Base-by-base conservation (phyloP, 2,329 filamentous ascomycete genomes). In the Stachybotrys chartarum region DNA sequence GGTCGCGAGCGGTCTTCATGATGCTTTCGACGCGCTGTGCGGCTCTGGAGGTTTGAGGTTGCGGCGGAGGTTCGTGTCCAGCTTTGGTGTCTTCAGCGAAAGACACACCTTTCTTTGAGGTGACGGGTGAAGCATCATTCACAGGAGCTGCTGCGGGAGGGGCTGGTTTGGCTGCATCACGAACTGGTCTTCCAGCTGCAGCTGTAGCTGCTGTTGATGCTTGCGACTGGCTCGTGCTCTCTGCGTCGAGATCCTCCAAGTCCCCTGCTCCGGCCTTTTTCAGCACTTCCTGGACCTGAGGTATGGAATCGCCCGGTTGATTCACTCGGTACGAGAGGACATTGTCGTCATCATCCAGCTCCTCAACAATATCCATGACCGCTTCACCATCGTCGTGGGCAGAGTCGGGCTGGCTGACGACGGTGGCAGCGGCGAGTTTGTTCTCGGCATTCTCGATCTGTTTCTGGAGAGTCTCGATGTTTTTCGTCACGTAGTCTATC, bases 311-410 rank as follows among this genome's bases (percentile, higher is more conserved):
- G 7, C 86, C 87, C 0, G 91, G 87, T n/a, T 75, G 82, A 44
- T 84, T 82, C 32, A 87, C 73, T 55, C 76, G 81, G 62, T 81
- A 84, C 0, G 83, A 88, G 52, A 96, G 71, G 5, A 97, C 81
- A 64, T 96, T 94, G 55, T 86, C 94, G 11, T 96, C 83, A 8
- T 97, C 92, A 66, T 97, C 94, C 30, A 97, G 77, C 73, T 96
- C 85, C 71, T 99, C 94, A 54, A 91, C 78, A 60, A 99, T 97
- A 64, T 97, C 94, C 35, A 88, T 92, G 56, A 97, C 82, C 0
- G 91, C 89, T 53, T 91, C 75, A 1, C 85, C 86, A 12, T 85
- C 84, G 57, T 88, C 87, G 57, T 88, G 84, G 53, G 76, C 77
- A 49, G 79, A 76, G 54, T 85, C 83, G 1, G 85, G 81, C 30